phyloP scores from a whole-genome alignment of 2,329 filamentous ascomycete species.

The Neoscytalidium dimidiatum region DNA sequence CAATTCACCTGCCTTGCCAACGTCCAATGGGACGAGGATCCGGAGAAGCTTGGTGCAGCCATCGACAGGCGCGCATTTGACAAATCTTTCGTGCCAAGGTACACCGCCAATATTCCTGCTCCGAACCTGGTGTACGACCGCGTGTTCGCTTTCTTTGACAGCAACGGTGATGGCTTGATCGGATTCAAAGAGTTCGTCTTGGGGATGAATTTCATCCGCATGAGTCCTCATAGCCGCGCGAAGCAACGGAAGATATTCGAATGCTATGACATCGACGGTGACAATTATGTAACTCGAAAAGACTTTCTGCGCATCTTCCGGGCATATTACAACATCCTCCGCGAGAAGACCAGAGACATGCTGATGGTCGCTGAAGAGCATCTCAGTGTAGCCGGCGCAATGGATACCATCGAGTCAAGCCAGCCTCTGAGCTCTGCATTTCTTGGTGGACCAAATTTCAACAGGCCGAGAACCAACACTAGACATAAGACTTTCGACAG shows the following conservation, averaged over 20 bases:
- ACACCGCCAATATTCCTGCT: conserved; percentile 71
- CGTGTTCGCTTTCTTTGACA: conserved; percentile 96
- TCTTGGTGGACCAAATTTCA: conserved; percentile 19
- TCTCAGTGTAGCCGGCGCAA: conserved; percentile 60
- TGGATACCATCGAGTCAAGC: conserved; percentile 44
- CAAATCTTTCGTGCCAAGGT: conserved; percentile 83
- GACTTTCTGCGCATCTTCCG: conserved; percentile 91
- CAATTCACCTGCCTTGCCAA: conserved; percentile 95
- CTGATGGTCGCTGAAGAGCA: conserved; percentile 75
- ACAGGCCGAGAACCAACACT: background rate
- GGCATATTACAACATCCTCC: conserved; percentile 88
- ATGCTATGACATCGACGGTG: conserved; percentile 86
- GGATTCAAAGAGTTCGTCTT: conserved; percentile 90
- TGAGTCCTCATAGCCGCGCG: conserved; percentile 33
- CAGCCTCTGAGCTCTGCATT: conserved; percentile 48
- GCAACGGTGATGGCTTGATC: conserved; percentile 83
- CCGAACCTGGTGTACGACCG: conserved; percentile 93
- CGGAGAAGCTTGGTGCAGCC: conserved; percentile 73
- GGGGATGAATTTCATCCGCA: conserved; percentile 66
- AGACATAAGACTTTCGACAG: conserved; percentile 36
- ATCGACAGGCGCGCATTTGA: conserved; percentile 95
- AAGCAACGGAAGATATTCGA: conserved; percentile 73
- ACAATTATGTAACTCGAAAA: conserved; percentile 80
- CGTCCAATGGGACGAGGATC: conserved; percentile 79
- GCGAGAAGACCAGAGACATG: conserved; percentile 83